Base-by-base conservation (phyloP, 176 grass and related monocot genomes). In the Triticum monococcum region DNA sequence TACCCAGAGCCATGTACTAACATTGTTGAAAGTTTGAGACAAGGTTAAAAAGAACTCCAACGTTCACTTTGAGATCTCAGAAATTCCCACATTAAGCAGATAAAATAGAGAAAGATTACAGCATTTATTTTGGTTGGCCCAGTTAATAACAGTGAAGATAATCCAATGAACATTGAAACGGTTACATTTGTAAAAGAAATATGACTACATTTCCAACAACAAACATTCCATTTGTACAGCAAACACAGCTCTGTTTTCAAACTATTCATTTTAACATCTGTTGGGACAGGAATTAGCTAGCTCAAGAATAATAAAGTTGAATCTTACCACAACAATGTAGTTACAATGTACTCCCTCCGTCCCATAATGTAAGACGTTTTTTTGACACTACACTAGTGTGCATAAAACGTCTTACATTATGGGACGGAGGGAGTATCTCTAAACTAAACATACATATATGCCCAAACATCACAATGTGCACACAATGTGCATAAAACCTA, bases 371-470 rank as follows among this genome's bases (percentile, higher is more conserved):
- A n/a, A n/a, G n/a, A n/a, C n/a, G n/a, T n/a, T n/a, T n/a, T n/a
- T n/a, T n/a, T n/a, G n/a, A n/a, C n/a, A n/a, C n/a, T n/a, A n/a
- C n/a, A n/a, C n/a, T n/a, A n/a, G n/a, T n/a, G n/a, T n/a, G n/a
- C n/a, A n/a, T n/a, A n/a, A n/a, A n/a, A n/a, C n/a, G n/a, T n/a
- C n/a, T n/a, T n/a, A n/a, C n/a, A n/a, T n/a, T n/a, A n/a, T n/a
- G n/a, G n/a, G n/a, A n/a, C n/a, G n/a, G n/a, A n/a, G n/a, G n/a
- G n/a, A n/a, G 24, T 20, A 77, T 22, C 46, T 66, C 68, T 25
- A 13, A 31, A 64, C 12, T 40, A 70, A 86, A 46, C 32, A n/a
- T 37, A 63, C 17, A 82, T 38, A 82, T 9, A 70, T 78, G 78
- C 40, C 62, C 14, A 69, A 85, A 62, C 14, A 46, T 72, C 12